A percentile compares a stretch with the other conserved stretches of the same genome.
Conservation (phyloP, 1,284 basidiomycete genomes). For the Kwoniella shivajii region DNA sequence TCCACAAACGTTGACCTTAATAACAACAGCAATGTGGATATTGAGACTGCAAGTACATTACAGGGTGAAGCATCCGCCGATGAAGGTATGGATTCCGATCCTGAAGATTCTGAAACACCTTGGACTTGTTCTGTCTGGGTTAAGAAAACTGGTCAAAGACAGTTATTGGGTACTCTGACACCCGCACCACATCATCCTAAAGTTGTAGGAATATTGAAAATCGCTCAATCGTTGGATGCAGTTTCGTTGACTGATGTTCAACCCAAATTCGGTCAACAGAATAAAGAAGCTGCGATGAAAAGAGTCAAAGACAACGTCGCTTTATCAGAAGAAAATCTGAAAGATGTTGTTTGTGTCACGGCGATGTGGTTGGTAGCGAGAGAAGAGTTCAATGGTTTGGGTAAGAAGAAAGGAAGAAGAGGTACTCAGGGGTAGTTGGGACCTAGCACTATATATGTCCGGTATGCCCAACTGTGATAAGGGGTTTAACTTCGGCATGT, state of each 20-base stretch:
- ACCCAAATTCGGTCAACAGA: not conserved
- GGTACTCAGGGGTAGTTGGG: conserved; percentile 1
- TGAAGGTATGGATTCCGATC: conserved; percentile 66
- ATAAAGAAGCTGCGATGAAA: conserved; percentile 3
- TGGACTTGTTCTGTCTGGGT: conserved; percentile 73
- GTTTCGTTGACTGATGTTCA: conserved; percentile 55
- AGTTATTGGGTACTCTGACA: conserved; percentile 67
- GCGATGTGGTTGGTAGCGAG: conserved; percentile 89
- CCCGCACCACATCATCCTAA: conserved; percentile 97
- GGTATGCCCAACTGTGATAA: not conserved
- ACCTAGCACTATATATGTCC: not conserved
- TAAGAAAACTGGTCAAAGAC: conserved; percentile 40
- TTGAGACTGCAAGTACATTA: not conserved
- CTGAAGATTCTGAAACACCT: conserved; percentile 92
- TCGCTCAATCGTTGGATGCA: conserved; percentile 81
- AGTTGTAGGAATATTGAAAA: conserved; percentile 84
- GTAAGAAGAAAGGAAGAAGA: conserved; percentile 61
- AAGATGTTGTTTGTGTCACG: conserved; percentile 86
- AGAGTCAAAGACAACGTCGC: conserved; percentile 58
- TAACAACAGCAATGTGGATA: conserved; percentile 2
- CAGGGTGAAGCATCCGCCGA: conserved; percentile 10
- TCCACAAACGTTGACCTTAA: conserved; percentile 5
- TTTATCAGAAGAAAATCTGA: conserved; percentile 87
- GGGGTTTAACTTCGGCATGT: not conserved
- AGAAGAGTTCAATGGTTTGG: conserved; percentile 88